Percentiles rank a stretch among this genome's conserved stretches.
These are phyloP conservation scores for Wickerhamiella nectarea DNA, from an alignment of 805 yeast species.

Conservation along the genomic window DNA sequence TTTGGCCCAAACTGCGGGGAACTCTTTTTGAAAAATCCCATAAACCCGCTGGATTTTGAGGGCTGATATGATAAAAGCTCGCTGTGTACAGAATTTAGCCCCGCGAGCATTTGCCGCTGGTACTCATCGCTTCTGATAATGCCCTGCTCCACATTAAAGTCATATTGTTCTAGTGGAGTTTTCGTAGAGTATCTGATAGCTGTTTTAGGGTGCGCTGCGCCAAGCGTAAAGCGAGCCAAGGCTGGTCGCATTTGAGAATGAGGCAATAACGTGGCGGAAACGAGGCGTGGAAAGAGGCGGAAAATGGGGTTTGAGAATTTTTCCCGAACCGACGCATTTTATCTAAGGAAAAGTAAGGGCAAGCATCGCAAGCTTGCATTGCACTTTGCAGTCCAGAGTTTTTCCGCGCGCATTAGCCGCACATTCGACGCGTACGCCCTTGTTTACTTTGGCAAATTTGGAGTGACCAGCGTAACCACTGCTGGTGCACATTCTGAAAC, in stretches of 20 bases:
- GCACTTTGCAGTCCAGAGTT: no score
- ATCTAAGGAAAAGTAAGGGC: no score
- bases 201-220: background rate
- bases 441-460: background rate
- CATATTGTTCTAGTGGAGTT: constrained; percentile 26
- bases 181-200: background rate
- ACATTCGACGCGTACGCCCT: background rate
- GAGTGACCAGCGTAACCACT: background rate
- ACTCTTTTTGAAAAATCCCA: background rate
- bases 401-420: no score
- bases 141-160: constrained; percentile 23
- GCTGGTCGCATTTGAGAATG: no score
- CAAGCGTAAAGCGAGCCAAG: background rate
- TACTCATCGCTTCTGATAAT: constrained; percentile 50
- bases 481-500: background rate
- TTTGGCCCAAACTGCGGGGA: constrained; percentile 32
- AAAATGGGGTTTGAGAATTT: no score
- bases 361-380: no score
- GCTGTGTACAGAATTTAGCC: constrained; percentile 45
- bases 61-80: constrained; percentile 34
- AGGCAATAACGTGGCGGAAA: no score
- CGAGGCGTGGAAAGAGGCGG: no score
- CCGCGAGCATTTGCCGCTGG: constrained; percentile 60
- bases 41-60: constrained; percentile 31
- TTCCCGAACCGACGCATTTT: no score